Evolutionary conservation across 2,329 filamentous ascomycete species (phyloP), one percentile per base, ranked within the genome.

Genomic region (Corinectria fuckeliana): DNA sequence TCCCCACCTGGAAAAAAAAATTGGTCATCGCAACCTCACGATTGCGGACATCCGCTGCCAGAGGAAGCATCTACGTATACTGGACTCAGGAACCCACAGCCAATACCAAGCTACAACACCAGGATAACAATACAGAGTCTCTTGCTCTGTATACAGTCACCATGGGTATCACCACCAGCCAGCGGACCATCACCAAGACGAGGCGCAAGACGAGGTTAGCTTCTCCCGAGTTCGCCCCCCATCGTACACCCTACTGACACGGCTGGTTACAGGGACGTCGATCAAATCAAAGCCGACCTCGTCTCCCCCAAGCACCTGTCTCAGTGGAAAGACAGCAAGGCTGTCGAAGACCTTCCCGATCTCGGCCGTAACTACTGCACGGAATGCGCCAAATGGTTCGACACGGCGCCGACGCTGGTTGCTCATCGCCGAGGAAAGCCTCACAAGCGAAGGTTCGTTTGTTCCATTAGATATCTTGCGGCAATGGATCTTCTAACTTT

Each of bases 331-430:
- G 85, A 88, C 49, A 86, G 88, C 41, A 96, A 97, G 73, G 87
- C 90, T 5, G 79, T 85, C 20, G 94, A 98, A 74, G 95, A 98
- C 71, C 83, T 97, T 32, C 95, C 95, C 3, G 94, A 88, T 0
- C 82, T 97, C 48, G 95, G 95, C 23, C 84, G 87, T 69, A 89
- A 89, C 75, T 98, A 97, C 77, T 99, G 95, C 76, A 82, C 90
- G 14, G 91, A 97, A 77, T 99, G 95, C 76, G 90, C 95, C 63
- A 98, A 96, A 80, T 98, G 92, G 90, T 98, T 96, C 75, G 94
- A 98, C 76, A 90, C 88, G 49, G 91, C 95, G 66, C 77, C 85
- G 69, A 96, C 91, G 69, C 80, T 96, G 58, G 81, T 84, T 32
- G 82, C 86, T 25, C 95, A 99, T 78, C 82, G 83, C 57, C 92